A percentile compares a stretch with the other conserved stretches of the same genome.
phyloP scores from a whole-genome alignment of 2,329 filamentous ascomycete species.

The Phaeosphaeriaceae sp. region DNA sequence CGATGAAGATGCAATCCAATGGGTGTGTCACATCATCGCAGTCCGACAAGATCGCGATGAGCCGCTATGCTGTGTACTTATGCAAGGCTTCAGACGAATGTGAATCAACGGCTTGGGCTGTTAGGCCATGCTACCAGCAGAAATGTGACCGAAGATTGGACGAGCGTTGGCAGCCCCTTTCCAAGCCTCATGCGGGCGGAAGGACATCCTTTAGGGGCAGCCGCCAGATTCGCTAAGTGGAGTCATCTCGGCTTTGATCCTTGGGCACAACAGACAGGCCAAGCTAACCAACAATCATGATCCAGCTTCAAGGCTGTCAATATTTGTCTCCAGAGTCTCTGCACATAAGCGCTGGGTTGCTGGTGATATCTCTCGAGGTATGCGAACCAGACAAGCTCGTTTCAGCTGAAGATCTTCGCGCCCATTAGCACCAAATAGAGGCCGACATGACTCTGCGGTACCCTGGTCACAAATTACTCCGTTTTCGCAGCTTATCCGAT shows the following conservation, averaged over 20 bases:
- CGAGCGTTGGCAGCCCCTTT: slow-evolving; percentile 29
- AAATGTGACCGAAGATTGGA: background rate
- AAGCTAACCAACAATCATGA: background rate
- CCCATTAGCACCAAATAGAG: slow-evolving; percentile 10
- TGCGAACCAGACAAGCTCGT: slow-evolving; percentile 8
- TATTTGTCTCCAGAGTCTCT: background rate
- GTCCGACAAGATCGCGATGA: background rate
- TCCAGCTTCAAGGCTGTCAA: background rate
- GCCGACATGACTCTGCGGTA: slow-evolving; percentile 24
- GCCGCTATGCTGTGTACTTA: background rate
- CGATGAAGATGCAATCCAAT: background rate
- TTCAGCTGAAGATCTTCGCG: slow-evolving; percentile 31
- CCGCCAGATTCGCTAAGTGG: slow-evolving; percentile 34
- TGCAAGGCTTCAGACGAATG: background rate
- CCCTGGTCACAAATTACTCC: slow-evolving; percentile 38
- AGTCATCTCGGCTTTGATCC: slow-evolving; percentile 26
- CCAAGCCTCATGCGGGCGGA: slow-evolving; percentile 22
- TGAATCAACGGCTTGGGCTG: background rate
- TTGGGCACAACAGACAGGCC: background rate
- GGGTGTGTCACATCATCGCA: background rate
- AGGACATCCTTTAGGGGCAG: slow-evolving; percentile 28
- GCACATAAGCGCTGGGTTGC: background rate
- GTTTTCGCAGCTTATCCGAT: slow-evolving; percentile 35
- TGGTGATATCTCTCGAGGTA: background rate
- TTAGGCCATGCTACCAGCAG: background rate